Base-by-base conservation (phyloP, 1,139 yeast species). In the Sugiyamaella novakii region DNA sequence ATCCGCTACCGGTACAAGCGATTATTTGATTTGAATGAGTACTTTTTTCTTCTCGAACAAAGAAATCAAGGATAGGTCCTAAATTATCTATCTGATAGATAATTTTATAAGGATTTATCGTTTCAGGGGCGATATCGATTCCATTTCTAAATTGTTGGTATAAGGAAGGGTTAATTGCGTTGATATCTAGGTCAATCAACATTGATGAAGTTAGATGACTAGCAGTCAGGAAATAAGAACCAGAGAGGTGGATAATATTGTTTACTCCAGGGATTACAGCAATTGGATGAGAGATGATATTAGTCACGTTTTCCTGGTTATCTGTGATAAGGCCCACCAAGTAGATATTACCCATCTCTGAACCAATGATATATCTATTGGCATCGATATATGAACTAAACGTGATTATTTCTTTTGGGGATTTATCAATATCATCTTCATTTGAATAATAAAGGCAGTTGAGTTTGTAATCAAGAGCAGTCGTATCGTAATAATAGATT, bases 1-100 rank as follows among this genome's bases (percentile, higher is more conserved):
- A 33, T 2, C 49, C 49, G 7, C 38, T 30, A 19, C 38, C 43
- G 3, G 48, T 14, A 18, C 38, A 44, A n/a, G 38, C 48, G 6
- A 36, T 24, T 8, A 30, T 43, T 10, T 36, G 42, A 21, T 35
- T 43, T 11, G 30, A 27, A 36, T 24, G 15, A 21, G 4, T 19
- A n/a, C n/a, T 19, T 15, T 24, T 33, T 6, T 42, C 46, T 14
- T 43, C 25, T 3, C 34, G 42, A 12, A 40, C 36, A 19, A 18
- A 40, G 24, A 46, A 31, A 22, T 46, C 49, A 12, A 46, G 24
- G n/a, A 46, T 34, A 4, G 49, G 49, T 2, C 49, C 49, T 5
- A 46, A 17, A 27, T 46, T 46, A 12, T 46, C 49, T 5, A 46
- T 24, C 24, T 46, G 41, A 24, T 25, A 41, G 14, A 46, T 29